These are phyloP conservation scores for Microbotryum scabiosae DNA, from an alignment of 1,284 basidiomycete genomes.

Conservation along the genomic window DNA sequence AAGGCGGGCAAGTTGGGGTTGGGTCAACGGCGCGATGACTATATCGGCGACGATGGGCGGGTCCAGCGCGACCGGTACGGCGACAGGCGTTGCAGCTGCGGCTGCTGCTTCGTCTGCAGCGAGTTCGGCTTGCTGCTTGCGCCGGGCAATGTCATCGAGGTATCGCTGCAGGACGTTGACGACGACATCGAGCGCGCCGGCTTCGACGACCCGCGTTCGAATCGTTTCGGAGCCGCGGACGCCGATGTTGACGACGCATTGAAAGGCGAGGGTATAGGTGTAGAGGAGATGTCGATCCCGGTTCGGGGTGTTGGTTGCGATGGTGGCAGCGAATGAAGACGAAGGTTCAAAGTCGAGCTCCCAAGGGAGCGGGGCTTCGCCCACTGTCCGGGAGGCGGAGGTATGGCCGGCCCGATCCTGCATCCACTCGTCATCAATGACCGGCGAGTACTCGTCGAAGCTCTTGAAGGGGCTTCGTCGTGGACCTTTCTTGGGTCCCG, in stretches of 20 bases:
- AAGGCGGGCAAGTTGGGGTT: slow-evolving; percentile 20
- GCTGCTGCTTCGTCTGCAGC: slow-evolving; percentile 17
- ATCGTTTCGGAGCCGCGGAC: slow-evolving; percentile 92
- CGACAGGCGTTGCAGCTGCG: slow-evolving; percentile 3
- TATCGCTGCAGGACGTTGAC: slow-evolving; percentile 88
- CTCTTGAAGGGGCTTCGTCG: slow-evolving; percentile 31
- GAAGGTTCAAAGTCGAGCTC: slow-evolving; percentile 3
- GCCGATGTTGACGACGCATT: slow-evolving; percentile 95
- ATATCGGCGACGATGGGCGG: slow-evolving; percentile 10
- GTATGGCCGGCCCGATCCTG: neutral
- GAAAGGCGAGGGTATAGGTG: slow-evolving; percentile 79
- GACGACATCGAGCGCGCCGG: slow-evolving; percentile 88
- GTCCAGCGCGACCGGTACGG: neutral
- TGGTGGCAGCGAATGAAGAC: neutral
- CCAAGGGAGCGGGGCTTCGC: neutral
- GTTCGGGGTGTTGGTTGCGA: slow-evolving; percentile 49
- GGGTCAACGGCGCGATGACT: slow-evolving; percentile 12
- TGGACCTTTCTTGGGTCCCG: neutral
- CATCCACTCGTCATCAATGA: neutral
- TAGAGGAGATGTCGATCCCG: slow-evolving; percentile 50
- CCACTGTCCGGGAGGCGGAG: neutral
- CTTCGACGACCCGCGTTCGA: slow-evolving; percentile 86
- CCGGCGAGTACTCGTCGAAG: slow-evolving; percentile 29
- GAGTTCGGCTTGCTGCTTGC: slow-evolving; percentile 15
- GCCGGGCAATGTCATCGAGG: slow-evolving; percentile 45